Base-by-base conservation (phyloP, 306 rosid genomes). In the Quercus agrifolia region DNA sequence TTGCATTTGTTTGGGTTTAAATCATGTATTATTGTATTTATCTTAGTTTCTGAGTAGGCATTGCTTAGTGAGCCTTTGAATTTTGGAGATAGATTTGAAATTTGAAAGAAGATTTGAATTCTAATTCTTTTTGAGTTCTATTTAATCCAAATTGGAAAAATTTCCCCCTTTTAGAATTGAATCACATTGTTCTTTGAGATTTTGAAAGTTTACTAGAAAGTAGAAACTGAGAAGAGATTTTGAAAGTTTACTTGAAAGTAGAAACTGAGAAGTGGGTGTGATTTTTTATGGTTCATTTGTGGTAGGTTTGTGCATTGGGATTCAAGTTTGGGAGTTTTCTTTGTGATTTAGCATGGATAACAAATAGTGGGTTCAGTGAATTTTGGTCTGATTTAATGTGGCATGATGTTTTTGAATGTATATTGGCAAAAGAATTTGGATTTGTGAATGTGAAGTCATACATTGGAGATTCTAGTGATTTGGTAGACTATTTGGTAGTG, bases 381-480 rank as follows among this genome's bases (percentile, higher is more conserved):
- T 74, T 71, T 25, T 20, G 46, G 62, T 52, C 18, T 35, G 62
- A 23, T 14, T 68, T 73, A 18, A 35, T 38, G 28, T 54, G 49
- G 71, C 46, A 18, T 19, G 71, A 51, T 18, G 49, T 33, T 72
- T 71, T 72, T 15, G 51, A 28, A 73, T 69, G 81, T 51, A 74
- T 68, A 78, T 58, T 8, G 31, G 10, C 33, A 31, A 74, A 74
- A 63, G 41, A 79, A 82, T 41, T 38, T 10, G 55, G 76, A 63
- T 66, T 7, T 58, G 38, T 69, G 57, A 80, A 72, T 46, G 82
- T 55, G 81, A 76, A 74, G 73, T 19, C 73, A 62, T 74, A 56
- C 77, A 23, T 28, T 67, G 64, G 78, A 69, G 70, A 74, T 80
- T 84, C 62, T 78, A 75, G 75, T 68, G 59, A 79, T 82, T 30